Percentiles rank a stretch among this genome's conserved stretches.
These are phyloP conservation scores for Kwoniella newhampshirensis DNA, from an alignment of 768 basidiomycete genomes.

Conservation along the genomic window DNA sequence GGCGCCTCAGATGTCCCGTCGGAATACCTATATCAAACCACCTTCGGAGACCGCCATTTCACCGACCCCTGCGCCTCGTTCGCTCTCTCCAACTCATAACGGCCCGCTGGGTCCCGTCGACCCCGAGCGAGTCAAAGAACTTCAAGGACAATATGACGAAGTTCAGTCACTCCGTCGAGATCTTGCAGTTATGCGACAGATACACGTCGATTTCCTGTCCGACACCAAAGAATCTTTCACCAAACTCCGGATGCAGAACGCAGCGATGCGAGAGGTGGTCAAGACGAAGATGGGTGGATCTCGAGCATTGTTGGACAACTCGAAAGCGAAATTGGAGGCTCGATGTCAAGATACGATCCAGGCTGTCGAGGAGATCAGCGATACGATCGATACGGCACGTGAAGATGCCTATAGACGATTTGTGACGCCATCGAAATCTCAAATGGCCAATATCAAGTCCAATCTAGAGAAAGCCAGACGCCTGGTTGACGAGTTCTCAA, in stretches of 20 bases:
- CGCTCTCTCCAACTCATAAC: conserved; percentile 9
- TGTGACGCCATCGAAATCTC: conserved; percentile 72
- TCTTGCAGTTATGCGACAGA: conserved; percentile 86
- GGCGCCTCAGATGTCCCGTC: conserved; percentile 60
- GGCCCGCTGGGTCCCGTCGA: conserved; percentile 2
- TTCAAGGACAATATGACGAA: conserved; percentile 91
- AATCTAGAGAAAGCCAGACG: conserved; percentile 66
- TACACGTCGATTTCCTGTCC: conserved; percentile 90
- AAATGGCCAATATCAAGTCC: conserved; percentile 69
- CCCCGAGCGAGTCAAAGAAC: conserved; percentile 66
- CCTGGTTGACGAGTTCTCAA: conserved; percentile 73
- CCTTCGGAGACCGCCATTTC: conserved; percentile 53
- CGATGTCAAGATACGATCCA: conserved; percentile 88
- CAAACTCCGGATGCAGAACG: conserved; percentile 76
- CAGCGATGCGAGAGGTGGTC: conserved; percentile 82
- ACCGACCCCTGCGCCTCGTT: conserved; percentile 11
- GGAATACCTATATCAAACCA: conserved; percentile 51
- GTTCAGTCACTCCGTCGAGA: conserved; percentile 91
- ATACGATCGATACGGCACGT: conserved; percentile 81
- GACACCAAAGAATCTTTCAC: conserved; percentile 83
- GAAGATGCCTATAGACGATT: conserved; percentile 89
- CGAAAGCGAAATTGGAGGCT: conserved; percentile 84
- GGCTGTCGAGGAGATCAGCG: conserved; percentile 88
- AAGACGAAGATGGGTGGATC: conserved; percentile 77
- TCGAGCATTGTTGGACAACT: conserved; percentile 82